These are phyloP conservation scores for Malassezia sp. DNA, from an alignment of 1,284 basidiomycete genomes.

Conservation along the genomic window DNA sequence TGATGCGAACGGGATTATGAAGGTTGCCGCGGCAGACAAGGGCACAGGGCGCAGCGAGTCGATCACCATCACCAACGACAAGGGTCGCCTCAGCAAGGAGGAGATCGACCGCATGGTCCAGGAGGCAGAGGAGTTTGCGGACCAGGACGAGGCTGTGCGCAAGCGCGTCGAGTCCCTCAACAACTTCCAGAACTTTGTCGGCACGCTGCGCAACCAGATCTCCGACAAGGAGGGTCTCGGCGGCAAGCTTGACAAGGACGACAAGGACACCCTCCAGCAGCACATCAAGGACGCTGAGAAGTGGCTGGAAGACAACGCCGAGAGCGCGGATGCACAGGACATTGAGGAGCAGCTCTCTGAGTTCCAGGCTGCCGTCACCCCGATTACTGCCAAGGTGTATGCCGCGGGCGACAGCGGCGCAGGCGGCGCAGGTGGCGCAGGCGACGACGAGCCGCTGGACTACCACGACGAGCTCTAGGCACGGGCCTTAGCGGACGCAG, in stretches of 20 bases:
- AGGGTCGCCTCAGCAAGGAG: slow-evolving; percentile 41
- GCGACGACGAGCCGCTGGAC: slow-evolving; percentile 40
- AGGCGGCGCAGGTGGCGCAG: too few relatives aligned
- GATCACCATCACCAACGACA: slow-evolving; percentile 46
- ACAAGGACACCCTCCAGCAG: slow-evolving; percentile 44
- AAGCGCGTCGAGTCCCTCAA: slow-evolving; percentile 44
- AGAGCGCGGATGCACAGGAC: slow-evolving; percentile 40
- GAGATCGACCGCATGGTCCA: slow-evolving; percentile 46
- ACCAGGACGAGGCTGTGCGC: slow-evolving; percentile 44
- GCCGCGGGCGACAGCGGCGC: slow-evolving; percentile 17
- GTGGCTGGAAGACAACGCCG: slow-evolving; percentile 45
- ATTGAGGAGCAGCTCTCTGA: slow-evolving; percentile 46
- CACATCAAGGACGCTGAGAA: slow-evolving; percentile 44
- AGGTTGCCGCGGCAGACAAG: slow-evolving; percentile 45
- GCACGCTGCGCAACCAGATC: slow-evolving; percentile 39
- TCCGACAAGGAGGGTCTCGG: slow-evolving; percentile 46
- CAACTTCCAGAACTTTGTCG: slow-evolving; percentile 44
- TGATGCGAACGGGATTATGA: slow-evolving; percentile 47
- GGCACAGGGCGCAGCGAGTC: slow-evolving; percentile 43
- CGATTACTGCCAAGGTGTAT: slow-evolving; percentile 47
- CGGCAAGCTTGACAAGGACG: slow-evolving; percentile 44
- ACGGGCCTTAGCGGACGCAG: too few relatives aligned
- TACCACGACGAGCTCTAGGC: slow-evolving; percentile 46
- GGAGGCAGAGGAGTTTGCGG: slow-evolving; percentile 45
- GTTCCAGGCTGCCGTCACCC: slow-evolving; percentile 42